Conservation (phyloP, 2,329 filamentous ascomycete species). For the Aschersonia sp. region DNA sequence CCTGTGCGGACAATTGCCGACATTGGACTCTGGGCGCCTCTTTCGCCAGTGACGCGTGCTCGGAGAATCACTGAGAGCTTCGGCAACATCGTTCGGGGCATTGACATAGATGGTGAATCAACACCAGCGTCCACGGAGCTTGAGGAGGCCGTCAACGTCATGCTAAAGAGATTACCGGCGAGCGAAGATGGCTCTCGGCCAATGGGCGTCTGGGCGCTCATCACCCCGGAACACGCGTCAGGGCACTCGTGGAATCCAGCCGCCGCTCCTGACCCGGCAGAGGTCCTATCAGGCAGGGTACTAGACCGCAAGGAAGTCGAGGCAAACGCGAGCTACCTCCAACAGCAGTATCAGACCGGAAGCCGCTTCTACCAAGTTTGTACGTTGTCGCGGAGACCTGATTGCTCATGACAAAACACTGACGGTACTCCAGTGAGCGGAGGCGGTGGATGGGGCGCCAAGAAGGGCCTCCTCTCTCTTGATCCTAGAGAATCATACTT, state of each 20-base stretch:
- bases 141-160: slow-evolving; percentile 45
- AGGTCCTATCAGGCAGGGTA: slow-evolving; percentile 1
- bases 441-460: slow-evolving; percentile 72
- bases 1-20: slow-evolving; percentile 9
- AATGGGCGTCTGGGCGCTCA: slow-evolving; percentile 59
- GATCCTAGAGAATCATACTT: slow-evolving; percentile 50
- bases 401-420: neutral
- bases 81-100: slow-evolving; percentile 62
- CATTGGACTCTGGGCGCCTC: slow-evolving; percentile 23
- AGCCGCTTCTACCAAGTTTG: slow-evolving; percentile 28
- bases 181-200: slow-evolving; percentile 22
- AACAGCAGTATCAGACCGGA: slow-evolving; percentile 22
- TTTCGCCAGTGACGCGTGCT: slow-evolving; percentile 48
- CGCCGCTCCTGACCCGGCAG: slow-evolving; percentile 5
- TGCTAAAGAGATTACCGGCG: slow-evolving; percentile 28
- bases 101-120: slow-evolving; percentile 32
- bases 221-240: slow-evolving; percentile 30
- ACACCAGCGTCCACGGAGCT: slow-evolving; percentile 58
- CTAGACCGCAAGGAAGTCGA: slow-evolving; percentile 8
- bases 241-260: slow-evolving; percentile 1
- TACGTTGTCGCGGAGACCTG: slow-evolving; percentile 7
- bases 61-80: slow-evolving; percentile 50
- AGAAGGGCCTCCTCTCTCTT: slow-evolving; percentile 63
- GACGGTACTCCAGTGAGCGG: slow-evolving; percentile 43
- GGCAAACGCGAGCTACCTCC: slow-evolving; percentile 14